These are phyloP conservation scores for Pseudogymnoascus sp. DNA, from an alignment of 2,329 filamentous ascomycete species.

Conservation along the genomic window DNA sequence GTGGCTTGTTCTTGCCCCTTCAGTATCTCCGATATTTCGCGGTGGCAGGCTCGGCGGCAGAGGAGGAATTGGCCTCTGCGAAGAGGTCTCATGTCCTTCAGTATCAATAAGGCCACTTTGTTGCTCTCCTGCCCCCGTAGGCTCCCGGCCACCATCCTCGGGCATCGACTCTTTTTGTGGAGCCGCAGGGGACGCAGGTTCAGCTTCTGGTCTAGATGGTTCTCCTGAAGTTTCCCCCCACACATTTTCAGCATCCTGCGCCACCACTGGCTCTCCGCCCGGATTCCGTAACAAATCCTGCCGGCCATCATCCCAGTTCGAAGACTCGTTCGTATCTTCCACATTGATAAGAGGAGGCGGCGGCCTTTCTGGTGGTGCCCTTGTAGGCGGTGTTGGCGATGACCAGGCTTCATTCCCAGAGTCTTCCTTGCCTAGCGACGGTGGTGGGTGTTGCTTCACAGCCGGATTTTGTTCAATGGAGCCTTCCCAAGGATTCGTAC, in stretches of 20 bases:
- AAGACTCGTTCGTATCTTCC: constrained; percentile 25
- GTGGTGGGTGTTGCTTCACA: constrained; percentile 19
- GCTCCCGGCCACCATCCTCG: neutral
- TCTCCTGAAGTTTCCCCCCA: constrained; percentile 24
- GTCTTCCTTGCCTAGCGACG: constrained; percentile 20
- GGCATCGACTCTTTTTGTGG: constrained; percentile 1
- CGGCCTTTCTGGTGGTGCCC: constrained; percentile 13
- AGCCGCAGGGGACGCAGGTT: neutral
- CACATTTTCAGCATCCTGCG: constrained; percentile 23
- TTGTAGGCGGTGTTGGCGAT: constrained; percentile 13
- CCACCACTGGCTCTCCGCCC: constrained; percentile 17
- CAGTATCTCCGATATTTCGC: constrained; percentile 21
- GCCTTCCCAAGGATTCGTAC: constrained; percentile 27
- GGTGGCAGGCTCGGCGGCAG: neutral
- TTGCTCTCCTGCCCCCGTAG: neutral
- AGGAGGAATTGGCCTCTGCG: neutral
- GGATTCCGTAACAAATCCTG: constrained; percentile 17
- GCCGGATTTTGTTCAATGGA: constrained; percentile 14
- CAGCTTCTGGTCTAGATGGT: neutral
- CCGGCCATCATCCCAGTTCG: constrained; percentile 28
- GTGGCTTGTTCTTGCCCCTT: constrained; percentile 12
- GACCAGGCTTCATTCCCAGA: constrained; percentile 26
- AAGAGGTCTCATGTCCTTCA: neutral
- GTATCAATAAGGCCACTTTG: neutral
- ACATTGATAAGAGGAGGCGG: constrained; percentile 22